A percentile compares a stretch with the other conserved stretches of the same genome.
These are phyloP conservation scores for Sporobolomyces phaffii DNA, from an alignment of 768 basidiomycete genomes.

Conservation along the genomic window DNA sequence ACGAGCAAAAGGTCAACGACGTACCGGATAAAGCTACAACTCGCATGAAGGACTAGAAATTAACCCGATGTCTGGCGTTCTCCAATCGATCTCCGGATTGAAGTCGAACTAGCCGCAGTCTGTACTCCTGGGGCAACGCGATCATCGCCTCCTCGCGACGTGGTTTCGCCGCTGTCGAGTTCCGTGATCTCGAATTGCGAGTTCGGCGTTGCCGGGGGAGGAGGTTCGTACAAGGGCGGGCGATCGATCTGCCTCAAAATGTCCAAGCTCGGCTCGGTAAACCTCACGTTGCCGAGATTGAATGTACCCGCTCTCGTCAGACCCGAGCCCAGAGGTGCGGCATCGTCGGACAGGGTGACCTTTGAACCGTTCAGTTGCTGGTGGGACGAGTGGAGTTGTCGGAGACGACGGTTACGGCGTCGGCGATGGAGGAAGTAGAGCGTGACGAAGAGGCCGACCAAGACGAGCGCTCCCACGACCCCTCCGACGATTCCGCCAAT, in stretches of 20 bases:
- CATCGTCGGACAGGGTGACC: neutral
- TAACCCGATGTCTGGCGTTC: neutral
- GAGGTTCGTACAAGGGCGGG: conserved; percentile 8
- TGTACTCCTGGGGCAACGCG: too few relatives aligned
- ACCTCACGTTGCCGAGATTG: conserved; percentile 20
- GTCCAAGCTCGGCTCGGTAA: conserved; percentile 20
- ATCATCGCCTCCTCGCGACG: neutral
- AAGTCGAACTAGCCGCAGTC: neutral
- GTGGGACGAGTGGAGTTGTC: neutral
- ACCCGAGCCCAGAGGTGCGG: neutral
- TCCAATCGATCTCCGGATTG: neutral
- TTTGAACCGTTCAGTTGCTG: conserved; percentile 3
- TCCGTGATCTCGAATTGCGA: neutral
- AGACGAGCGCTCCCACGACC: neutral
- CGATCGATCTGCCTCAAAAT: conserved; percentile 13
- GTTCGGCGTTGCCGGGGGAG: neutral
- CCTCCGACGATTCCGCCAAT: conserved; percentile 22
- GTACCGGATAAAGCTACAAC: neutral
- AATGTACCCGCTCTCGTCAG: conserved; percentile 17
- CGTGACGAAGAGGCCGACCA: neutral
- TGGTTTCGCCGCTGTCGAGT: neutral
- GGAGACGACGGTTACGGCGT: neutral
- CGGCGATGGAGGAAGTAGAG: conserved; percentile 5
- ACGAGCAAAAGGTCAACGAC: neutral
- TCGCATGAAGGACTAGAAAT: too few relatives aligned